Conservation (phyloP, 495 filamentous ascomycete species). For the Jackrogersella minutella region DNA sequence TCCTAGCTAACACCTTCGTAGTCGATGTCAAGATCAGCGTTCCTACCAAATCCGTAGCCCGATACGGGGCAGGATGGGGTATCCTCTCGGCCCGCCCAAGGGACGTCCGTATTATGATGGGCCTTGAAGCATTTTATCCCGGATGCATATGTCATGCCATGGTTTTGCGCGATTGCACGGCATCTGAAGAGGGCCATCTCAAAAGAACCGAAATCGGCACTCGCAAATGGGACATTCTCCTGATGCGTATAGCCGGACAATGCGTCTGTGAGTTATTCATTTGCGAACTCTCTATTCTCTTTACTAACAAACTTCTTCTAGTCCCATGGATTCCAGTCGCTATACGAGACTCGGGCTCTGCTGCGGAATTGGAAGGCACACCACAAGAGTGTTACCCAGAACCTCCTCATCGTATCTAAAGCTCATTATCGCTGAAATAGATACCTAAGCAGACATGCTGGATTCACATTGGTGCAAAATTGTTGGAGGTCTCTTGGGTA, state of each 20-base stretch:
- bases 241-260: not conserved
- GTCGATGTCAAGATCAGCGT: slow-evolving; percentile 17
- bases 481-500: no score
- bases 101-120: not conserved
- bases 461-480: no score
- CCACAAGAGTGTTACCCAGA: not conserved
- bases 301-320: not conserved
- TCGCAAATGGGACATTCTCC: slow-evolving; percentile 18
- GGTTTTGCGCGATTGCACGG: slow-evolving; percentile 10
- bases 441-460: no score
- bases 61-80: not conserved
- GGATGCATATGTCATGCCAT: not conserved
- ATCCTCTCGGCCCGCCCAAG: not conserved
- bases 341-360: slow-evolving; percentile 1
- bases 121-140: not conserved
- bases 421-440: no score
- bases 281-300: not conserved
- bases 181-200: not conserved
- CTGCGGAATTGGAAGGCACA: not conserved
- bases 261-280: slow-evolving; percentile 2
- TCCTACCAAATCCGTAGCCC: not conserved
- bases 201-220: not conserved
- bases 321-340: slow-evolving; percentile 13
- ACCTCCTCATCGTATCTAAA: no score
- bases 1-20: slow-evolving; percentile 7